Evolutionary conservation across 176 grass and related monocot species (phyloP).

Genomic region (Oryza australiensis): DNA sequence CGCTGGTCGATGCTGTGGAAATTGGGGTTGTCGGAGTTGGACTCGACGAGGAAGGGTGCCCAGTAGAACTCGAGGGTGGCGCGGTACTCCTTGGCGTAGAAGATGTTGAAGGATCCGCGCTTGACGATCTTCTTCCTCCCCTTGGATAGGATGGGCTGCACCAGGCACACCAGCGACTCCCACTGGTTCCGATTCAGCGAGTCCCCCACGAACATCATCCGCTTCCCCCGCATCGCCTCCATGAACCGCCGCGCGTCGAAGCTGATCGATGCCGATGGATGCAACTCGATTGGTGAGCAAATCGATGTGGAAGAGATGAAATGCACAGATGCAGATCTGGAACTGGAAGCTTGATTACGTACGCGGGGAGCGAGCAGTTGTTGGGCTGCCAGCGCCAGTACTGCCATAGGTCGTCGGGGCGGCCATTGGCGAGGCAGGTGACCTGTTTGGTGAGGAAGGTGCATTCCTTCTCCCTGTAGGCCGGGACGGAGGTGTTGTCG

Average conservation of each 20-base stretch:
- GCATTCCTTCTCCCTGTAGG: slow-evolving; percentile 78
- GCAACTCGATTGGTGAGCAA: too few relatives aligned
- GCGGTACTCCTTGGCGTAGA: slow-evolving; percentile 81
- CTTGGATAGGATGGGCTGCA: slow-evolving; percentile 54
- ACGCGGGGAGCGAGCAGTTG: slow-evolving; percentile 69
- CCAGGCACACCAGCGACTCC: slow-evolving; percentile 85
- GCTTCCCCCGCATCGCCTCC: slow-evolving; percentile 74
- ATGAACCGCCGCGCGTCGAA: slow-evolving; percentile 80
- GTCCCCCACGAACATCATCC: slow-evolving; percentile 88
- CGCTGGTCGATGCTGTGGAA: slow-evolving; percentile 60
- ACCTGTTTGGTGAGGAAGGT: slow-evolving; percentile 67
- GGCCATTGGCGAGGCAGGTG: slow-evolving; percentile 74
- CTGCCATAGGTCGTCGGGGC: slow-evolving; percentile 58
- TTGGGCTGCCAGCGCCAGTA: slow-evolving; percentile 81
- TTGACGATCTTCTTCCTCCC: slow-evolving; percentile 53
- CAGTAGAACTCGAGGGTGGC: slow-evolving; percentile 94
- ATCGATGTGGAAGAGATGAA: not conserved
- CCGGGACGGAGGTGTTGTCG: slow-evolving; percentile 55
- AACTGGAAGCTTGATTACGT: not conserved
- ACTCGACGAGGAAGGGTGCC: slow-evolving; percentile 93
- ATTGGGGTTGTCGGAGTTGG: slow-evolving; percentile 81
- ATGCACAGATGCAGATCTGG: slow-evolving; percentile 32
- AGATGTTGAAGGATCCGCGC: slow-evolving; percentile 41
- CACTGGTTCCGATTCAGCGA: slow-evolving; percentile 97
- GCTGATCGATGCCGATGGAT: too few relatives aligned